Conservation (phyloP, 345 rosid species). For the Kernera saxatilis region DNA sequence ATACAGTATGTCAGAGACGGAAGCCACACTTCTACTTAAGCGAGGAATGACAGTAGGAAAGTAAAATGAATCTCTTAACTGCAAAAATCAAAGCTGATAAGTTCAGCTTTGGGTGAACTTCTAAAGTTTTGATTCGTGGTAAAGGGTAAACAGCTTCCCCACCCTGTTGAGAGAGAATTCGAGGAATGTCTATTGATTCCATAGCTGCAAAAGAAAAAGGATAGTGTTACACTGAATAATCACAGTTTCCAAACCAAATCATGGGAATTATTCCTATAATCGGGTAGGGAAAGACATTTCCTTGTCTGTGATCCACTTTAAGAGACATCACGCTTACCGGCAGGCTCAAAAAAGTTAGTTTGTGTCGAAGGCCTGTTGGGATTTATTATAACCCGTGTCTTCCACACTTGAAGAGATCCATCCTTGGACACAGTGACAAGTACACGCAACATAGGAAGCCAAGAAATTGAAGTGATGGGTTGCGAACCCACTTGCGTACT, state of each 20-base stretch:
- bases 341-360: constrained; percentile 91
- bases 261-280: not conserved
- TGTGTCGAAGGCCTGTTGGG: constrained; percentile 89
- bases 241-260: constrained; percentile 1
- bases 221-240: not conserved
- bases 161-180: constrained; percentile 87
- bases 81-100: constrained; percentile 83
- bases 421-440: constrained; percentile 88
- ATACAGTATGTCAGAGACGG: constrained; percentile 11
- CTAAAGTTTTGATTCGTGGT: constrained; percentile 74
- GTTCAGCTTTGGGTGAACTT: constrained; percentile 91
- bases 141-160: constrained; percentile 96
- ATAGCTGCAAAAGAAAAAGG: constrained; percentile 51
- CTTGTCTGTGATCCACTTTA: not conserved
- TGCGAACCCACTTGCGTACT: constrained; percentile 94
- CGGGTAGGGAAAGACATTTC: not conserved
- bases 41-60: constrained; percentile 2
- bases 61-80: constrained; percentile 46
- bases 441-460: constrained; percentile 78
- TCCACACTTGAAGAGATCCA: constrained; percentile 95
- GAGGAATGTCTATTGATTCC: constrained; percentile 81
- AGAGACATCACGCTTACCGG: constrained; percentile 44
- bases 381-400: constrained; percentile 66
- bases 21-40: constrained; percentile 16
- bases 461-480: constrained; percentile 81